Conservation (phyloP, 495 filamentous ascomycete species). For the Neurospora sp. region DNA sequence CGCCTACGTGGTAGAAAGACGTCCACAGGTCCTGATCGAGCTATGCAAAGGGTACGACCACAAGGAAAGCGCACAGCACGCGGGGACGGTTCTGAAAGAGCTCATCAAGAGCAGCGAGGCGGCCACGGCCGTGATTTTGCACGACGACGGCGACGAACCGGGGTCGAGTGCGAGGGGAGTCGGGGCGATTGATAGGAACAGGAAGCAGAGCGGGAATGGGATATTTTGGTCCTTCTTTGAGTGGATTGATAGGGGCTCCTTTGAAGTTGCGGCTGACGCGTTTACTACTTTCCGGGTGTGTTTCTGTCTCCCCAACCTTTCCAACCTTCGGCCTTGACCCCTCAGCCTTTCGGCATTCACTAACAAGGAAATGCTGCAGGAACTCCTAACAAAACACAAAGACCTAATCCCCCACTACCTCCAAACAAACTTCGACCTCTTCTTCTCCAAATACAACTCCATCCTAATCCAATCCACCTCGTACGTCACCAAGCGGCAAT, state of each 20-base stretch:
- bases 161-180: conserved; percentile 45
- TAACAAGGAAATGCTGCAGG: conserved; percentile 36
- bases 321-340: too few species aligned
- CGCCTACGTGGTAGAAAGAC: conserved; percentile 70
- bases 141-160: conserved; percentile 66
- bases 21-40: conserved; percentile 78
- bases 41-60: conserved; percentile 84
- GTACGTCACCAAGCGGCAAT: conserved; percentile 97
- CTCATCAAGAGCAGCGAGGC: conserved; percentile 76
- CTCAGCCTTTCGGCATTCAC: too few species aligned
- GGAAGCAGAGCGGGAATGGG: conserved; percentile 60
- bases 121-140: conserved; percentile 79
- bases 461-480: conserved; percentile 83
- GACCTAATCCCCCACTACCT: conserved; percentile 77
- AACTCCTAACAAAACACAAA: conserved; percentile 91
- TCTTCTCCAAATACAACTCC: conserved; percentile 83
- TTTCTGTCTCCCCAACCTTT: neutral
- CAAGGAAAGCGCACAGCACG: conserved; percentile 85
- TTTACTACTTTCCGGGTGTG: conserved; percentile 92
- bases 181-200: conserved; percentile 54
- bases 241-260: conserved; percentile 90
- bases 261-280: conserved; percentile 94
- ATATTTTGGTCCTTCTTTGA: conserved; percentile 98
- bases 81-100: conserved; percentile 83
- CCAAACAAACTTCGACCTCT: conserved; percentile 74